Percentiles rank a stretch among this genome's conserved stretches.
Evolutionary conservation across 1,284 basidiomycete species (phyloP).

Genomic region (Cryptococcus amylolentus): DNA sequence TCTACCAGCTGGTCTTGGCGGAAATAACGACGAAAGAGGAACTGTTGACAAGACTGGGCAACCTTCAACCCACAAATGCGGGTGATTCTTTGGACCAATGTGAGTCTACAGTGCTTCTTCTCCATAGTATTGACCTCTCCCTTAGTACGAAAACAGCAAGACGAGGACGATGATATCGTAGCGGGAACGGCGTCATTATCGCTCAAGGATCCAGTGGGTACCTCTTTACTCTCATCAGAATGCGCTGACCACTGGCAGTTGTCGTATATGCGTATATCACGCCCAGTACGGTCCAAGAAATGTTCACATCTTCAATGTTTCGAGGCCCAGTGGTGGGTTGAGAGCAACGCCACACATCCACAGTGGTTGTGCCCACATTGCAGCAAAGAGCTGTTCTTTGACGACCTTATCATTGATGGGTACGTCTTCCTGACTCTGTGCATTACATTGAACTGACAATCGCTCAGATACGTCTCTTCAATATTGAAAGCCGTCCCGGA

Average conservation of each 20-base stretch:
- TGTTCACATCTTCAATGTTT: slow-evolving; percentile 96
- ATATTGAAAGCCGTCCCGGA: slow-evolving; percentile 55
- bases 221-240: not conserved
- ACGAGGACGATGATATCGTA: slow-evolving; percentile 81
- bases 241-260: slow-evolving; percentile 55
- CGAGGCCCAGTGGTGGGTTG: slow-evolving; percentile 90
- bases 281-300: slow-evolving; percentile 75
- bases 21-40: slow-evolving; percentile 68
- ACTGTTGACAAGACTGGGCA: slow-evolving; percentile 53
- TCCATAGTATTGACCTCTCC: not conserved
- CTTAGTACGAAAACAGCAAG: slow-evolving; percentile 61
- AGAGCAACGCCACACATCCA: slow-evolving; percentile 92
- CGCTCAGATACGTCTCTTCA: slow-evolving; percentile 23
- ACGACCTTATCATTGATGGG: slow-evolving; percentile 89
- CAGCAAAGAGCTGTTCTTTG: slow-evolving; percentile 69
- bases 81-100: slow-evolving; percentile 19
- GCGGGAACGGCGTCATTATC: slow-evolving; percentile 82
- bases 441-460: slow-evolving; percentile 1
- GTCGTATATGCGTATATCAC: slow-evolving; percentile 79
- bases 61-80: slow-evolving; percentile 23
- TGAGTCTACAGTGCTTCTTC: slow-evolving; percentile 4
- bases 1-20: slow-evolving; percentile 75
- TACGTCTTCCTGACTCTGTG: slow-evolving; percentile 49
- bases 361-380: slow-evolving; percentile 97
- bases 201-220: slow-evolving; percentile 81